These are phyloP conservation scores for Boehmeria nivea DNA, from an alignment of 306 rosid species.

Conservation along the genomic window DNA sequence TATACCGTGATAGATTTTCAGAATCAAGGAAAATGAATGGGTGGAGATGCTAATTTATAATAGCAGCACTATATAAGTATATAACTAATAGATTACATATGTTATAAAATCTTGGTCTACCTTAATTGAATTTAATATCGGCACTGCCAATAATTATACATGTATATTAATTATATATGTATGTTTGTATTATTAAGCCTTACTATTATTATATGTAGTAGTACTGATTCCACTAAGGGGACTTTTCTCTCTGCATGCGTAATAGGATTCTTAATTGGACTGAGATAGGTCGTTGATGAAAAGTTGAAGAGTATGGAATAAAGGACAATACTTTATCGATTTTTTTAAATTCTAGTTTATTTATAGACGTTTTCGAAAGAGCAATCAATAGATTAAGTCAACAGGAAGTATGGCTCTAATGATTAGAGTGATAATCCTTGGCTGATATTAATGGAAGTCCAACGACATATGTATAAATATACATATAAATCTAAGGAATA, in stretches of 20 bases:
- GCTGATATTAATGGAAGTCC: conserved; percentile 13
- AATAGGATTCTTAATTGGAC: conserved; percentile 22
- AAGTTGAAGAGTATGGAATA: neutral
- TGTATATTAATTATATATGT: no score
- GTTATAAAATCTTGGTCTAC: no score
- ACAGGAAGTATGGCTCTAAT: conserved; percentile 29
- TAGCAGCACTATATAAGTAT: no score
- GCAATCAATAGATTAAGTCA: conserved; percentile 10
- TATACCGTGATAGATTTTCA: no score
- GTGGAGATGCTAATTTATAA: no score
- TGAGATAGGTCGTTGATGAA: conserved; percentile 11
- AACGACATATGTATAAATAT: neutral
- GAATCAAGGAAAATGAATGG: no score
- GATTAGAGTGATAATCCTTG: conserved; percentile 48
- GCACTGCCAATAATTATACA: no score
- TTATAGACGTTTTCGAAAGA: conserved; percentile 9
- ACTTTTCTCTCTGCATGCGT: conserved; percentile 21
- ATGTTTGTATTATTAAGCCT: no score
- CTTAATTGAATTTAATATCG: no score
- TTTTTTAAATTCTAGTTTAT: conserved; percentile 2
- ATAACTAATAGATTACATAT: no score
- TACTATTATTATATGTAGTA: neutral
- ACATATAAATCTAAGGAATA: neutral
- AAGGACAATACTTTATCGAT: conserved; percentile 3
- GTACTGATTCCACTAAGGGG: conserved; percentile 12